Conservation (phyloP, 108 stramenopile species). For the Conticribra weissflogii region DNA sequence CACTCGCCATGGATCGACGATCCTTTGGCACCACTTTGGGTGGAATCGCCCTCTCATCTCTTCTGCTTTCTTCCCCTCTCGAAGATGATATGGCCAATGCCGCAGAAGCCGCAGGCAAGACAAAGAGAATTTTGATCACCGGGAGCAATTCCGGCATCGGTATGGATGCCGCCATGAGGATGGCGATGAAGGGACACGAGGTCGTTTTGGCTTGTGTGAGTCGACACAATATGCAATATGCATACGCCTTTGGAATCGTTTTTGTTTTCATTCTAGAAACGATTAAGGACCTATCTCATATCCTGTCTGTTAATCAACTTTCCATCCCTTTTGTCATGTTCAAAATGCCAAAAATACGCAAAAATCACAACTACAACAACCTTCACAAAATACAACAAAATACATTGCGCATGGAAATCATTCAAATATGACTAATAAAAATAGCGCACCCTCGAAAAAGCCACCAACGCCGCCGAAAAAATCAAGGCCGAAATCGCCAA, state of each 20-base stretch:
- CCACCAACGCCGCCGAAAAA: slow-evolving; percentile 54
- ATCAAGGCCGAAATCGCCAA: slow-evolving; percentile 45
- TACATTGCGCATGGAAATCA: background rate
- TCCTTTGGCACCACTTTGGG: background rate
- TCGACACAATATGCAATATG: background rate
- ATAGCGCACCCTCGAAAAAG: slow-evolving; percentile 69
- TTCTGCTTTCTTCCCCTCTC: background rate
- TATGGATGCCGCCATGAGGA: slow-evolving; percentile 71
- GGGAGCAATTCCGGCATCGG: slow-evolving; percentile 80
- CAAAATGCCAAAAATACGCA: no score
- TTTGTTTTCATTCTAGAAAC: no score
- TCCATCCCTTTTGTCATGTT: no score
- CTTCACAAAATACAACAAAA: no score
- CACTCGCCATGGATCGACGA: background rate
- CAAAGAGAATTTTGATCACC: slow-evolving; percentile 49
- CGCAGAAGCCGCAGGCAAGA: slow-evolving; percentile 11
- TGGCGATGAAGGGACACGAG: slow-evolving; percentile 62
- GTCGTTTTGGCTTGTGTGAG: slow-evolving; percentile 72
- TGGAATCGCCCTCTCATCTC: background rate
- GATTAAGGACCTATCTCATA: no score
- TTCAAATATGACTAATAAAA: background rate
- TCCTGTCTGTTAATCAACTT: no score
- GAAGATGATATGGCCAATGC: background rate
- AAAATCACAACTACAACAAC: no score
- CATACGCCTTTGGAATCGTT: no score